A percentile compares a stretch with the other conserved stretches of the same genome.
Evolutionary conservation across 176 grass and related monocot species (phyloP).

Genomic region (Oryza australiensis): DNA sequence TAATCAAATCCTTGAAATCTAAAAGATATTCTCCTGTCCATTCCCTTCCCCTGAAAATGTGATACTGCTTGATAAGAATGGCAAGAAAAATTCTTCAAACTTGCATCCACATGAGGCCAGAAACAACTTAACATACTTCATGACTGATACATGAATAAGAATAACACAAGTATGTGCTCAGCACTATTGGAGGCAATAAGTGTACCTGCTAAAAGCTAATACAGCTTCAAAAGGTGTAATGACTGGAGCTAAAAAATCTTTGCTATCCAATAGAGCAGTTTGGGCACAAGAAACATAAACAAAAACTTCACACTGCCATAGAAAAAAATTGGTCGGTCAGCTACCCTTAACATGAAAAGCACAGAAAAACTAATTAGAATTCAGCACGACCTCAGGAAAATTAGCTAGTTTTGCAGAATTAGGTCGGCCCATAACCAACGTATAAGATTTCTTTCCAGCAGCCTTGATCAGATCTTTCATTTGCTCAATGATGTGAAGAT

Average conservation of each 20-base stretch:
- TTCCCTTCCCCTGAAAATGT: conserved; percentile 65
- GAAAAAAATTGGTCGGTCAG: conserved; percentile 20
- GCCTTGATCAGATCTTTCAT: conserved; percentile 88
- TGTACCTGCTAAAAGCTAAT: conserved; percentile 90
- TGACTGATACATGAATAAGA: neutral
- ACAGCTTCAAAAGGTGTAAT: conserved; percentile 95
- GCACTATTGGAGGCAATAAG: neutral
- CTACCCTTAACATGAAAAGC: neutral
- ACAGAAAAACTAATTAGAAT: neutral
- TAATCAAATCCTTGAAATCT: conserved; percentile 84
- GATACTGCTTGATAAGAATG: neutral
- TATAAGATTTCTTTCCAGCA: conserved; percentile 95
- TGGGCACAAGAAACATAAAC: conserved; percentile 97
- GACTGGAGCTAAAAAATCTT: conserved; percentile 87
- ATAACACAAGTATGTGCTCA: neutral
- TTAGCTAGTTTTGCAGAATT: conserved; percentile 93
- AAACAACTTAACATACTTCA: neutral
- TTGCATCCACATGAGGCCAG: neutral
- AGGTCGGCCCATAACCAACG: conserved; percentile 87
- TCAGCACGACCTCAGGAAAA: conserved; percentile 80
- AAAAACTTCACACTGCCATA: conserved; percentile 82
- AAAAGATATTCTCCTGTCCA: conserved; percentile 93
- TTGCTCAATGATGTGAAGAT: conserved; percentile 91
- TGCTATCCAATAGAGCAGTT: conserved; percentile 96
- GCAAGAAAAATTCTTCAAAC: neutral